Percentiles rank a stretch among this genome's conserved stretches.
phyloP scores from a whole-genome alignment of 106 monocot genomes.

The Ottelia alismoides region DNA sequence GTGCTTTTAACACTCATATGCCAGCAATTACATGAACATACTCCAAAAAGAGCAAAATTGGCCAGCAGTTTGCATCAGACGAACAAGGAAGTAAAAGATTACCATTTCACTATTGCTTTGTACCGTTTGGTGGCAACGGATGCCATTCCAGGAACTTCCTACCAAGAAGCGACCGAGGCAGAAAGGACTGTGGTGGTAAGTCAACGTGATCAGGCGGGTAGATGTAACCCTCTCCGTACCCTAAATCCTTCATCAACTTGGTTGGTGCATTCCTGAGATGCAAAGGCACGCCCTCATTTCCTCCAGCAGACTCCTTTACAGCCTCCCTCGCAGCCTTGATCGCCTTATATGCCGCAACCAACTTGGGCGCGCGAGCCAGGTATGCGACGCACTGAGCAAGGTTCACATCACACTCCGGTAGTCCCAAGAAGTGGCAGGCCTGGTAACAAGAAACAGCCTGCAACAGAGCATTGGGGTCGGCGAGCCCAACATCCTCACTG shows the following conservation, averaged over 20 bases:
- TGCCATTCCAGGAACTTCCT: constrained; percentile 69
- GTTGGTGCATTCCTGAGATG: constrained; percentile 88
- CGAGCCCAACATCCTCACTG: constrained; percentile 70
- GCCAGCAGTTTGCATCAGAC: too few species aligned
- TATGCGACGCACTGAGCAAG: constrained; percentile 69
- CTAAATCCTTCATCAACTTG: constrained; percentile 72
- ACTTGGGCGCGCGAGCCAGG: constrained; percentile 61
- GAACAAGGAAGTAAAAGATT: too few species aligned
- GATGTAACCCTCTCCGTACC: constrained; percentile 64
- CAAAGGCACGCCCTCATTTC: constrained; percentile 68
- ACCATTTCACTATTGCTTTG: too few species aligned
- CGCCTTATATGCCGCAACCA: constrained; percentile 63
- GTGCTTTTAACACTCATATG: too few species aligned
- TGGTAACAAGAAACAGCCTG: constrained; percentile 74
- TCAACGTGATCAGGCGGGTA: constrained; percentile 65
- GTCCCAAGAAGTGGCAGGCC: constrained; percentile 80
- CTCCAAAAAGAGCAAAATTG: too few species aligned
- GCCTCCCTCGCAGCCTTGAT: constrained; percentile 36
- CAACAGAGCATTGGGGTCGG: constrained; percentile 43
- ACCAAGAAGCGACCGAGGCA: constrained; percentile 48
- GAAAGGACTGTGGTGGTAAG: constrained; percentile 35
- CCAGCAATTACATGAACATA: too few species aligned
- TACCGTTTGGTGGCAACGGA: too few species aligned
- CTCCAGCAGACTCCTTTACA: constrained; percentile 56
- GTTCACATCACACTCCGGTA: constrained; percentile 67